Conservation (phyloP, 1,139 yeast genomes). For the Tardiomyces blankii region DNA sequence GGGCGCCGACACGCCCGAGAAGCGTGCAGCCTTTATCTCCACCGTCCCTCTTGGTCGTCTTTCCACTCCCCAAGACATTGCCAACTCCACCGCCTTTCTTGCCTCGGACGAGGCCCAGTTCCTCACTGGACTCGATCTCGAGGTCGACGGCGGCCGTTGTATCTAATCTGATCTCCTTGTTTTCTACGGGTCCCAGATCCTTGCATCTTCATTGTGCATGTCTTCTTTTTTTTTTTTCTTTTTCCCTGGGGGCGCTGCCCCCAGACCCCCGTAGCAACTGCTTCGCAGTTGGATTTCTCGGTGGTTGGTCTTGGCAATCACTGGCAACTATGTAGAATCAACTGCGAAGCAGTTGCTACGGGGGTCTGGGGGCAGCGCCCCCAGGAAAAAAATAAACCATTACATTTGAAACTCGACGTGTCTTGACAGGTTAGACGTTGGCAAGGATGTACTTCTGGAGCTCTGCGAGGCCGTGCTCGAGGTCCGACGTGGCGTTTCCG, state of each 20-base stretch:
- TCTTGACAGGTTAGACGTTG: background rate
- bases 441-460: conserved; percentile 10
- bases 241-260: too few species aligned
- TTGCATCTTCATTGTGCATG: too few species aligned
- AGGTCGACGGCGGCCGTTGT: conserved; percentile 9
- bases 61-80: conserved; percentile 6
- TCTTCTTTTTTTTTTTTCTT: too few species aligned
- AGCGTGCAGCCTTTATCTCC: conserved; percentile 7
- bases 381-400: too few species aligned
- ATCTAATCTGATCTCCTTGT: conserved; percentile 3
- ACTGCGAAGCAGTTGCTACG: too few species aligned
- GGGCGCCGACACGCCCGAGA: conserved; percentile 14
- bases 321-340: too few species aligned
- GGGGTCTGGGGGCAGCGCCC: too few species aligned
- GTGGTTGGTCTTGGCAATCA: too few species aligned
- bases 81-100: conserved; percentile 6
- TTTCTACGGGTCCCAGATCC: too few species aligned
- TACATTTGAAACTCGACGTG: too few species aligned
- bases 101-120: conserved; percentile 7
- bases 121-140: conserved; percentile 6
- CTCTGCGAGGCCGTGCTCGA: conserved; percentile 23
- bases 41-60: conserved; percentile 7
- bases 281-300: too few species aligned
- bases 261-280: too few species aligned
- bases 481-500: conserved; percentile 34